These are phyloP conservation scores for Blastocystis sp. DNA, from an alignment of 352 stramenopile species.

Conservation along the genomic window DNA sequence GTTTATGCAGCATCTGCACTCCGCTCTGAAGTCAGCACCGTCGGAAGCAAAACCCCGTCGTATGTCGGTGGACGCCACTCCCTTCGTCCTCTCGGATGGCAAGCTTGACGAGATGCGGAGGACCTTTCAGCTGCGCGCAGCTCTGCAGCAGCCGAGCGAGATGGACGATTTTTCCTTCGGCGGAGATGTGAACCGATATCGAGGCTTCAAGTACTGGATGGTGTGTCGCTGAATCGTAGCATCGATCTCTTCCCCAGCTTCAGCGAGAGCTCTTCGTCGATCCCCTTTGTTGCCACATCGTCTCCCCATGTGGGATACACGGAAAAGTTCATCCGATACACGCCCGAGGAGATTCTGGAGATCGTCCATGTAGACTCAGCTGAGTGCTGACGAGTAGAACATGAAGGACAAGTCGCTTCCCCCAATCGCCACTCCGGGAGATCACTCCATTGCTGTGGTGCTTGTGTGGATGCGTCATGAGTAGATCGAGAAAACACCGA, in stretches of 20 bases:
- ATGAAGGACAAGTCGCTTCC: conserved; percentile 28
- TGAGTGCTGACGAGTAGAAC: neutral
- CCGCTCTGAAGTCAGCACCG: neutral
- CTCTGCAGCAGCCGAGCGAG: neutral
- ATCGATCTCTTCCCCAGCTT: neutral
- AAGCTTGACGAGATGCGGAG: neutral
- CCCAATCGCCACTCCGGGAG: conserved; percentile 33
- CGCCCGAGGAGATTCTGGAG: neutral
- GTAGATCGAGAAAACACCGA: neutral
- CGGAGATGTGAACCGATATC: neutral
- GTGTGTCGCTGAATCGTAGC: neutral
- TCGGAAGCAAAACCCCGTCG: neutral
- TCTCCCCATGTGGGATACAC: neutral
- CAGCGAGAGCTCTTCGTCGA: neutral
- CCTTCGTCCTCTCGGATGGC: neutral
- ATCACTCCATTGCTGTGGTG: conserved; percentile 12
- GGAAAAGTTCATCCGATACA: neutral
- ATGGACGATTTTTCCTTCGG: neutral
- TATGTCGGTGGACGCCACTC: neutral
- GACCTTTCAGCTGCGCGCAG: neutral
- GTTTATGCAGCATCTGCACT: neutral
- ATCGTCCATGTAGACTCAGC: neutral
- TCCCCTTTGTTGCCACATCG: neutral
- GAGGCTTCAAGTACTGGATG: neutral
- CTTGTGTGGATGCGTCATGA: neutral